phyloP scores from a whole-genome alignment of 257 asterid species.

The Forsythia viridissima region DNA sequence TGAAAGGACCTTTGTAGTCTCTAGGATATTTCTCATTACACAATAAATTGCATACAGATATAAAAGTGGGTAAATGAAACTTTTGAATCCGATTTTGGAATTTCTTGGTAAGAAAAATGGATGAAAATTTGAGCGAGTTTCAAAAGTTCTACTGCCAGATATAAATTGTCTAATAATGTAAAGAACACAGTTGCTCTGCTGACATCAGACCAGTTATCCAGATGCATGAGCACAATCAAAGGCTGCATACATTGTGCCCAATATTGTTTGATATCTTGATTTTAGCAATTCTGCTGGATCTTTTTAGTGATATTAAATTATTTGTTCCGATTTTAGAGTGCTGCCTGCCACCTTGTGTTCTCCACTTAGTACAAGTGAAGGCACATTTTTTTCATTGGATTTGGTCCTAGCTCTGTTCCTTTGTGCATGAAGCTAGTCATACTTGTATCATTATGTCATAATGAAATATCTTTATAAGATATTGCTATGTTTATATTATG shows the following conservation, averaged over 20 bases:
- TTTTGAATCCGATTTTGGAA: background rate
- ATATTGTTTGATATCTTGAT: background rate
- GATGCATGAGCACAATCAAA: background rate
- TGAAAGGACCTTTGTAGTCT: background rate
- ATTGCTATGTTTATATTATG: no score
- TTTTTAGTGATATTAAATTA: conserved; percentile 2
- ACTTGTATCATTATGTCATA: background rate
- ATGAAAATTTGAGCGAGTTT: no score
- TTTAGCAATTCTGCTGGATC: background rate
- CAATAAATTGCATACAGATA: background rate
- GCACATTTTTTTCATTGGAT: background rate
- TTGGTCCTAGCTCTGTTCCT: conserved; percentile 10
- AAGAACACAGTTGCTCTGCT: background rate
- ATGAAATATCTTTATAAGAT: background rate
- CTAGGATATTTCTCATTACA: background rate
- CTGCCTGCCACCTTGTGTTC: background rate
- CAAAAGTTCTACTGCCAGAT: no score
- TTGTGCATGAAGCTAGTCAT: background rate
- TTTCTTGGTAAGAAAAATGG: background rate
- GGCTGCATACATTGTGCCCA: background rate
- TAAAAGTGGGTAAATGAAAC: background rate
- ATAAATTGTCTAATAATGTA: background rate
- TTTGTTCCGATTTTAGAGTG: background rate
- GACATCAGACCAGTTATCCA: conserved; percentile 1
- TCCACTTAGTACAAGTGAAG: background rate